Evolutionary conservation across 257 asterid species (phyloP), one percentile per base, ranked within the genome.

Genomic region (Lithospermum erythrorhizon): DNA sequence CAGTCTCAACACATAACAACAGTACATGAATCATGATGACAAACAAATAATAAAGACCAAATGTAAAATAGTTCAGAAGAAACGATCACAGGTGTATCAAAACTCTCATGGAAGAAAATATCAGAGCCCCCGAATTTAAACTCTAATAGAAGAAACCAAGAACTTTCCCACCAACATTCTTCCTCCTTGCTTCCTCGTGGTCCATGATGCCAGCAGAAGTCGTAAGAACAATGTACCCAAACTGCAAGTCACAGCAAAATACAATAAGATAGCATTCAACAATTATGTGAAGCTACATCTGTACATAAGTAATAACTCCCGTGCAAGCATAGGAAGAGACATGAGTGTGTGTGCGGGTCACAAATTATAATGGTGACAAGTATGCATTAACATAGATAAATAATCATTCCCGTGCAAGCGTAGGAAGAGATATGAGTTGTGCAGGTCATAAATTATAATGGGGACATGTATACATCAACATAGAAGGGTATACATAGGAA

Each of bases 121-220:
- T 52, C 41, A 16, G 10, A 19, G 23, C 14, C 19, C 20, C n/a
- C n/a, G n/a, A 18, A n/a, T 49, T 55, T 61, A 6, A 35, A 61
- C 47, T 59, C 65, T 74, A 74, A 58, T 74, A 74, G 25, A 74
- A 74, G 75, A 74, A 74, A 69, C 79, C 75, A 51, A 74, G 70
- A 22, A 74, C 79, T 69, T 74, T 74, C 19, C 79, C 79, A 24
- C 79, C 79, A 15, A 54, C 75, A 54, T 63, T 74, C 47, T 74
- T 74, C 61, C 79, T 74, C 66, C 79, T 74, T 7, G 79, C 79
- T 64, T 74, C 79, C 62, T 74, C 79, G 4, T 74, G 79, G 51
- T 74, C 79, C 79, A 74, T 74, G 65, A 74, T 74, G 60, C 79
- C 75, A 59, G 79, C 79, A 54, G 79, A 74, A 22, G 79, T 74